These are phyloP conservation scores for Pleurotus cornucopiae DNA, from an alignment of 768 basidiomycete species.

Conservation along the genomic window DNA sequence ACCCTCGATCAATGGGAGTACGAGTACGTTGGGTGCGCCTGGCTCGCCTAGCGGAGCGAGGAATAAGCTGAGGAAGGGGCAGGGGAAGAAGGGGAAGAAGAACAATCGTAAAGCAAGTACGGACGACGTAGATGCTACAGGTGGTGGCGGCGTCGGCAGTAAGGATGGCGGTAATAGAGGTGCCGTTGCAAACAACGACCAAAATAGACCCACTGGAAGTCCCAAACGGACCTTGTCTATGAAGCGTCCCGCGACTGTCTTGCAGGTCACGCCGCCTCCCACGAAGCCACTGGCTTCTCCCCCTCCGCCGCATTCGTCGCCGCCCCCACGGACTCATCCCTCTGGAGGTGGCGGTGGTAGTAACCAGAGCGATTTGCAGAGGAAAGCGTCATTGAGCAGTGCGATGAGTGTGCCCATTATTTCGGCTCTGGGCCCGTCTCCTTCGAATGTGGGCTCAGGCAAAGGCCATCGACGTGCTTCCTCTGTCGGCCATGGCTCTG, in stretches of 20 bases:
- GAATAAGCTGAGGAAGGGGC: constrained; percentile 5
- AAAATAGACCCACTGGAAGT: neutral
- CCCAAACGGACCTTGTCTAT: neutral
- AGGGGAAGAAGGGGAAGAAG: neutral
- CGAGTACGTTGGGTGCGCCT: neutral
- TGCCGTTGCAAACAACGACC: neutral
- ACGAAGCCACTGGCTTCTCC: too few species aligned
- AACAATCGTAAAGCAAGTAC: neutral
- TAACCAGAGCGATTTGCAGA: constrained; percentile 13
- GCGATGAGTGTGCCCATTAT: constrained; percentile 24
- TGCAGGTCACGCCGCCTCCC: too few species aligned
- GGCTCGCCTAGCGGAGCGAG: constrained; percentile 1
- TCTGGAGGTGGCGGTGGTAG: too few species aligned
- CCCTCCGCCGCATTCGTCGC: too few species aligned
- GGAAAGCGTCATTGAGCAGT: constrained; percentile 27
- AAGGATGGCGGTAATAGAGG: constrained; percentile 14
- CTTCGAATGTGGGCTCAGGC: too few species aligned
- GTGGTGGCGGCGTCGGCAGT: constrained; percentile 11
- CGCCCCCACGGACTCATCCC: too few species aligned
- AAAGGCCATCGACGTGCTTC: constrained; percentile 2
- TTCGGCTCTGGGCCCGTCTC: neutral
- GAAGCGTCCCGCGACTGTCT: neutral
- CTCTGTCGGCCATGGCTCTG: constrained; percentile 6
- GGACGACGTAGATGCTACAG: constrained; percentile 13
- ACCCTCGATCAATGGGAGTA: constrained; percentile 6